Base-by-base conservation (phyloP, 1,139 yeast genomes). In the Taphrina betulina region DNA sequence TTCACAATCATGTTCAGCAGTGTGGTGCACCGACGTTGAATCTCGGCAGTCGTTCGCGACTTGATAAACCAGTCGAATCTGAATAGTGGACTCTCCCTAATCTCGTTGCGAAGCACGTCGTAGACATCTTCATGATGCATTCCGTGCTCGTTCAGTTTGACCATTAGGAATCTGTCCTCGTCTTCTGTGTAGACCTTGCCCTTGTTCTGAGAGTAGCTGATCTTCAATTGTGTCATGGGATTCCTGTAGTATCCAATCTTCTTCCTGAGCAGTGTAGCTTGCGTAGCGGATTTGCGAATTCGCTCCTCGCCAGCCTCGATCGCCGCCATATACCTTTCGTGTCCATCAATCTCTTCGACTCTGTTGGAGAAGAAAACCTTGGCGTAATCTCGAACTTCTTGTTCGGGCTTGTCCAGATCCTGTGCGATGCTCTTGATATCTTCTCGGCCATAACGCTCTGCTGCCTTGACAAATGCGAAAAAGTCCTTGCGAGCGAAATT, bases 401-500 rank as follows among this genome's bases (percentile, higher is more conserved):
- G 83, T 1, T 70, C 71, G 0, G 83, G 74, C 67, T 90, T 89
- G 20, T 85, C 88, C 50, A 71, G 65, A 20, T 82, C 81, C 36
- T 74, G 69, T 0, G 94, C 79, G 50, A 92, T 87, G 36, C 74
- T 74, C n/a, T 72, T 73, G 60, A 75, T 74, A 51, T 80, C 77
- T 12, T 78, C 73, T 44, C 95, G 79, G 0, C 98, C 98, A 68
- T 77, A 81, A 63, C 81, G 85, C 1, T 94, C 95, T 64, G 84
- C 78, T 3, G 85, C 82, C 64, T 85, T 95, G 42, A 92, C 77
- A 63, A 87, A 90, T 60, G 85, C 83, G 45, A 92, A 80, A 67
- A 92, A 88, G 66, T 92, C 98, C 60, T 97, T 78, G 67, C 90
- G 79, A 5, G 88, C 78, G 96, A 97, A 92, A 59, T 75, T 76